phyloP scores from a whole-genome alignment of 208 protist genomes.

The Acanthamoeba healyi region DNA sequence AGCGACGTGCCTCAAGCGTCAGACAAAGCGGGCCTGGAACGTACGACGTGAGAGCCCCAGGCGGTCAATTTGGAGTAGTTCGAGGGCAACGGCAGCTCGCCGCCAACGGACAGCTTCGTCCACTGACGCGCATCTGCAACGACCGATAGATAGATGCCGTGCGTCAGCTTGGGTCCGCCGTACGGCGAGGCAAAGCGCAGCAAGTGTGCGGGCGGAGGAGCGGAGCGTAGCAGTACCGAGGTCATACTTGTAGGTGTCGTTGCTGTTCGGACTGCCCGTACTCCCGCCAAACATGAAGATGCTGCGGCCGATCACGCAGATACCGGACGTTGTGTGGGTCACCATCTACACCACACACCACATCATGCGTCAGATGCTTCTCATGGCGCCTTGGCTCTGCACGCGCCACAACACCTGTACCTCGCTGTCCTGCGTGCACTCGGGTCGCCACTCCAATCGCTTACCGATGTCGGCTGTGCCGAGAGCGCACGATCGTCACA shows the following conservation, averaged over 20 bases:
- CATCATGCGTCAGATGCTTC: no score
- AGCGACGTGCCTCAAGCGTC: no score
- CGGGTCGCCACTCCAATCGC: background rate
- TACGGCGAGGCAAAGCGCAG: no score
- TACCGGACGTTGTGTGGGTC: background rate
- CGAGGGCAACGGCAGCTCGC: background rate
- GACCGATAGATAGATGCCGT: background rate
- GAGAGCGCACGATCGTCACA: background rate
- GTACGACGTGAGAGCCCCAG: background rate
- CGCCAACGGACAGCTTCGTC: background rate
- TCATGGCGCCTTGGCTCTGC: background rate
- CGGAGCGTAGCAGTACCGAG: background rate
- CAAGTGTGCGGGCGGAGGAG: background rate
- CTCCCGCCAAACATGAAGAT: background rate
- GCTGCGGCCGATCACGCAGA: background rate
- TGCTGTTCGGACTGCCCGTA: background rate
- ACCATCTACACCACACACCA: no score
- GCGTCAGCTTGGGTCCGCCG: no score
- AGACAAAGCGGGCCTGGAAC: background rate
- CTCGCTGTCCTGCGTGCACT: background rate
- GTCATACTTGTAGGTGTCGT: conserved; percentile 11
- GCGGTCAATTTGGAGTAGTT: conserved; percentile 5
- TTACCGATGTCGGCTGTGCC: background rate
- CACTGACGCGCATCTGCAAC: background rate
- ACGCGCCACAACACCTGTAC: background rate